These are phyloP conservation scores for Ceratobasidium sp. DNA, from an alignment of 1,284 basidiomycete species.

Conservation along the genomic window DNA sequence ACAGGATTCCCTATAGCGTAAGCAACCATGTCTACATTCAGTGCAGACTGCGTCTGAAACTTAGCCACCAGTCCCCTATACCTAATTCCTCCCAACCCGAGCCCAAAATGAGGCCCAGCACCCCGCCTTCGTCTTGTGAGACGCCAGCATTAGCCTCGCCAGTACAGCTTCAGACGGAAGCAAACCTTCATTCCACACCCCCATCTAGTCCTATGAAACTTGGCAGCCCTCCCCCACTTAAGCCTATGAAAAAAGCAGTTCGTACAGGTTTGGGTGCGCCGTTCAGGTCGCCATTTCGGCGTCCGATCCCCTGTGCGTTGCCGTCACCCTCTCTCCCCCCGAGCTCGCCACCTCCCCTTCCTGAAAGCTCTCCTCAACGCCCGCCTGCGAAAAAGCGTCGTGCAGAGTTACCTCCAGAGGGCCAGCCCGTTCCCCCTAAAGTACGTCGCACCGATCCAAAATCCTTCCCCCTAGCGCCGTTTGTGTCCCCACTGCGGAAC, in stretches of 20 bases:
- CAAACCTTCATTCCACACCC: slow-evolving; percentile 33
- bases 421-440: neutral
- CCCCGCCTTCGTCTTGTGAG: neutral
- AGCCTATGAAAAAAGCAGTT: slow-evolving; percentile 17
- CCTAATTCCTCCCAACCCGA: slow-evolving; percentile 3
- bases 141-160: slow-evolving; percentile 21
- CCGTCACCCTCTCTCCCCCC: slow-evolving; percentile 16
- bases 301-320: slow-evolving; percentile 38
- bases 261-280: slow-evolving; percentile 23
- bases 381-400: slow-evolving; percentile 14
- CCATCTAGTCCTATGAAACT: slow-evolving; percentile 39
- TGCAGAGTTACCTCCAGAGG: slow-evolving; percentile 13
- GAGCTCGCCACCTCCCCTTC: slow-evolving; percentile 19
- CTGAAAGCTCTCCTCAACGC: slow-evolving; percentile 26
- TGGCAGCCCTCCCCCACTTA: slow-evolving; percentile 33
- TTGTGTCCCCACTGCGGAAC: slow-evolving; percentile 43
- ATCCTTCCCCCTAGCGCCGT: slow-evolving; percentile 26
- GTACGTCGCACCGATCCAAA: slow-evolving; percentile 1
- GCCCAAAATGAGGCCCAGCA: slow-evolving; percentile 8
- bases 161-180: slow-evolving; percentile 13
- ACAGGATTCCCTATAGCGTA: slow-evolving; percentile 10
- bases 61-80: neutral
- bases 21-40: neutral
- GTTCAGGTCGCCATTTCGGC: slow-evolving; percentile 12
- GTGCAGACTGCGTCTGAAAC: neutral